phyloP scores from a whole-genome alignment of 73 alveolate species.

The Symbiodinium natans region DNA sequence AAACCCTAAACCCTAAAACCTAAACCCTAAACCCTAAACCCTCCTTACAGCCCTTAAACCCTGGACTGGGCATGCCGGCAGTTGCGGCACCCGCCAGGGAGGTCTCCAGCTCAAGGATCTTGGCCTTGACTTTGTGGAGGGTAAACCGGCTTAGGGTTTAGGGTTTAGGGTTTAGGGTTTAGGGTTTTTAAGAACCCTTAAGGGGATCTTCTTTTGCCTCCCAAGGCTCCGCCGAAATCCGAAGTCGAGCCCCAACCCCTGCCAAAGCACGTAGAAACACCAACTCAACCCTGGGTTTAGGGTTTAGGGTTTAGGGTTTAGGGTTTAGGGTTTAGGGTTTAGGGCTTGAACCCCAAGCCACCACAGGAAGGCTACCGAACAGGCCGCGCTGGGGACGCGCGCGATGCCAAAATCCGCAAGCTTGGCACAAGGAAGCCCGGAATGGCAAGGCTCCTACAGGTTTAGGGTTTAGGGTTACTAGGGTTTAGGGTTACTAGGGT shows the following conservation, averaged over 20 bases:
- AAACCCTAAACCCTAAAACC: too few relatives aligned
- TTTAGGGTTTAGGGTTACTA: too few relatives aligned
- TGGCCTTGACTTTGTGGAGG: slow-evolving; percentile 20
- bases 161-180: background rate
- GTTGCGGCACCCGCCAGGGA: slow-evolving; percentile 91
- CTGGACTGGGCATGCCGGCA: background rate
- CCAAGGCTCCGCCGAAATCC: too few relatives aligned
- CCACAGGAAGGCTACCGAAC: background rate
- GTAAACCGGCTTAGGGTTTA: background rate
- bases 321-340: background rate
- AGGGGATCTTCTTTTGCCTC: too few relatives aligned
- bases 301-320: background rate
- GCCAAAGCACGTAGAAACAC: too few relatives aligned
- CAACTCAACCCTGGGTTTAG: background rate
- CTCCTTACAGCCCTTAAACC: too few relatives aligned
- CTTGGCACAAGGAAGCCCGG: slow-evolving; percentile 56
- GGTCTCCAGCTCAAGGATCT: slow-evolving; percentile 60
- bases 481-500: background rate
- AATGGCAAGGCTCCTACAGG: background rate
- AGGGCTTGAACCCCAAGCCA: too few relatives aligned
- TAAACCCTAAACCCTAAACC: too few relatives aligned
- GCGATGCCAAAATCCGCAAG: slow-evolving; percentile 81
- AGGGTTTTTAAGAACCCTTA: too few relatives aligned
- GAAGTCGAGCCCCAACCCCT: too few relatives aligned
- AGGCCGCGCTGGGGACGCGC: background rate